These are phyloP conservation scores for Claviceps sp. DNA, from an alignment of 2,329 filamentous ascomycete species.

Conservation along the genomic window DNA sequence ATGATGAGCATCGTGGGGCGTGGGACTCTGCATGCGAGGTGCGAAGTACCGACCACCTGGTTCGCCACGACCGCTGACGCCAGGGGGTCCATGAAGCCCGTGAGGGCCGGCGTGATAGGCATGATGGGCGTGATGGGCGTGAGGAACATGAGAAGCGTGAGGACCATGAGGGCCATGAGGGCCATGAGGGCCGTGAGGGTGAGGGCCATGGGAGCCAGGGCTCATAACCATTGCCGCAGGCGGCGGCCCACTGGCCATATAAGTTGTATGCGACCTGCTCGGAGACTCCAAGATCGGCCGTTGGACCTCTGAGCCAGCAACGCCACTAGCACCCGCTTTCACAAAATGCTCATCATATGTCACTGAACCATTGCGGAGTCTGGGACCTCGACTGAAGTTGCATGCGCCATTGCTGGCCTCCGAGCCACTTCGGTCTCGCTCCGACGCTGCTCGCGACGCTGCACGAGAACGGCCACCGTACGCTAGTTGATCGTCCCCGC, in stretches of 20 bases:
- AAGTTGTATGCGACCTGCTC: neutral
- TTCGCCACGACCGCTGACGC: constrained; percentile 4
- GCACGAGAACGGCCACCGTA: constrained; percentile 15
- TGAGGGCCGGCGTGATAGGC: neutral
- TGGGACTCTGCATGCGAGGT: neutral
- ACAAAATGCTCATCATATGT: constrained; percentile 23
- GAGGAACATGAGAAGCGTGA: no score
- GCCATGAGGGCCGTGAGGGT: no score
- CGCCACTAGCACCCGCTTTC: neutral
- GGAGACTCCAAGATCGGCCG: constrained; percentile 1
- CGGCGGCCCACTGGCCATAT: neutral
- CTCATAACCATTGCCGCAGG: neutral
- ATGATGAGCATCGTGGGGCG: constrained; percentile 7
- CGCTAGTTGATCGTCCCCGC: constrained; percentile 24
- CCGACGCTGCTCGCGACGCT: constrained; percentile 22
- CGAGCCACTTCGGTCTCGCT: constrained; percentile 41
- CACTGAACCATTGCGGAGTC: constrained; percentile 24
- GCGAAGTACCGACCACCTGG: constrained; percentile 13
- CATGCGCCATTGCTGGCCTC: constrained; percentile 35
- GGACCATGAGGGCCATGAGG: no score
- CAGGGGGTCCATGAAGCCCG: constrained; percentile 4
- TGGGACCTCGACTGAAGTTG: constrained; percentile 25
- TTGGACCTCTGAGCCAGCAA: neutral
- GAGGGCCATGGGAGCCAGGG: neutral
- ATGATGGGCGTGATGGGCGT: no score